Evolutionary conservation across 106 monocot species (phyloP), one percentile per base, ranked within the genome.

Genomic region (Posidonia australis): DNA sequence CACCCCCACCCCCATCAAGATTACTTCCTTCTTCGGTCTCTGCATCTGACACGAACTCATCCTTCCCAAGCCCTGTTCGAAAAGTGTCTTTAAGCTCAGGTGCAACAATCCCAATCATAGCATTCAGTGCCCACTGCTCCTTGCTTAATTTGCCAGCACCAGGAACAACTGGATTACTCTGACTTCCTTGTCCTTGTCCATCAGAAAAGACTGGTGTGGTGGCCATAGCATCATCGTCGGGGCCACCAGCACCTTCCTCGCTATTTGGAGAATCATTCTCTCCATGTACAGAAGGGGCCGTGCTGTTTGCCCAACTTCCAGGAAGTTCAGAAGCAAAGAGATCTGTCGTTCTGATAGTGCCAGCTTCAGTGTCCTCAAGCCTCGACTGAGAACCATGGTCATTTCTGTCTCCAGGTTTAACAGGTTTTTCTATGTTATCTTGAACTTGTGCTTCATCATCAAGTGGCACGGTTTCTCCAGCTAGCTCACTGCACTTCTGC

Each of bases 291-390:
- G 87, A 87, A 42, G 86, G 86, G 26, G 77, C 82, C 0, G 90
- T 90, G 72, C 78, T 74, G 44, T 84, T 66, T 0, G 87, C 96
- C 96, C 96, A 96, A 76, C 90, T 96, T 44, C 96, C 90, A 43
- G 77, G 78, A 62, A 66, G 74, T 79, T 96, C 96, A 26, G 96
- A 96, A 26, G 96, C 76, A 52, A 90, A 45, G 29, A 96, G 90
- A 83, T 96, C 96, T 51, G 73, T 70, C 14, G 96, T 96, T 63
- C 76, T 69, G 43, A 96, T 51, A 1, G 63, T 51, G 20, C 73
- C 54, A 10, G 60, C 21, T 45, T 83, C 78, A n/a, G 76, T 83
- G 46, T 80, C 85, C 52, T 84, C 77, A 17, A 76, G 36, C 48
- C 66, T 82, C 32, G 70, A 66, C 42, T 60, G 73, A 43, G 72